Evolutionary conservation across 148 eudicot genomes (phyloP).

Genomic region (Rhododendron vialii): DNA sequence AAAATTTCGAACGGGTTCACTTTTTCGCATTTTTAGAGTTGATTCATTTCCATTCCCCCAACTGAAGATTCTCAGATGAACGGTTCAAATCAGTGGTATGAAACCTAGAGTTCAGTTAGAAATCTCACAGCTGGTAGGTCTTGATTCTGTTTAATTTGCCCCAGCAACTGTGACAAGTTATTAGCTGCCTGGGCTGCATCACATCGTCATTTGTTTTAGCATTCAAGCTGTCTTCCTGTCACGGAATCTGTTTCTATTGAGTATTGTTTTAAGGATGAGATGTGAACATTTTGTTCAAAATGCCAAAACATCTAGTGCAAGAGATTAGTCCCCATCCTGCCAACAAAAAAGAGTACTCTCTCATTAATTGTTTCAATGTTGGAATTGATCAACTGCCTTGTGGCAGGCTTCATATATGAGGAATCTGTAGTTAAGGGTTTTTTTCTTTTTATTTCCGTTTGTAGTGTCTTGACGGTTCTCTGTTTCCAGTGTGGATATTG

Average conservation of each 20-base stretch:
- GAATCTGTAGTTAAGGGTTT: neutral
- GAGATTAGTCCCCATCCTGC: neutral
- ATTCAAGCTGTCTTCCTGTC: neutral
- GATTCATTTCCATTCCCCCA: neutral
- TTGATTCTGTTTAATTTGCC: neutral
- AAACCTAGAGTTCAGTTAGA: neutral
- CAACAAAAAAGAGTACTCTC: neutral
- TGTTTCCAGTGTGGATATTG: conserved; percentile 23
- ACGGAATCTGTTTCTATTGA: no score
- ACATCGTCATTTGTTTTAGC: neutral
- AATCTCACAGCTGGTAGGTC: no score
- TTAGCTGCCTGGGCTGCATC: neutral
- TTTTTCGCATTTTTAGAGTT: neutral
- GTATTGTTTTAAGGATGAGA: neutral
- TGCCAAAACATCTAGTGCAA: neutral
- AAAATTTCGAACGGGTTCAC: neutral
- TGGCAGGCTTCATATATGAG: neutral
- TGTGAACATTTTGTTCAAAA: neutral
- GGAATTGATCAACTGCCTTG: neutral
- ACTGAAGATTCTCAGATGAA: no score
- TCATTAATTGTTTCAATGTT: neutral
- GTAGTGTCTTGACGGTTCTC: conserved; percentile 2
- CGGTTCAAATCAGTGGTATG: no score
- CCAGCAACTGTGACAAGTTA: neutral
- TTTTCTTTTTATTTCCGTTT: neutral